Conservation (phyloP, 352 stramenopile genomes). For the Paralagenidium karlingii region DNA sequence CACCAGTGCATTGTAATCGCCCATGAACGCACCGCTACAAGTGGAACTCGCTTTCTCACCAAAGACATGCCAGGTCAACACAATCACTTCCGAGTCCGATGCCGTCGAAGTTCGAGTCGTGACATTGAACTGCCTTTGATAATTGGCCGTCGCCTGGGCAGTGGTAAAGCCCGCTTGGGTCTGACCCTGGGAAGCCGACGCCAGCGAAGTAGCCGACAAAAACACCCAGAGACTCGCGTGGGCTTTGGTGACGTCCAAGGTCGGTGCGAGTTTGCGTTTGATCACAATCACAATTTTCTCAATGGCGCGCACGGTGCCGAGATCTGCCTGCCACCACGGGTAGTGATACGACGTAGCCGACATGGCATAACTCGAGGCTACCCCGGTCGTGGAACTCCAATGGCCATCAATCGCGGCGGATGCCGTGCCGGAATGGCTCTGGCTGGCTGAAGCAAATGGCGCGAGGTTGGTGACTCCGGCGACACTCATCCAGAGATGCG, state of each 20-base stretch:
- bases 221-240: conserved; percentile 28
- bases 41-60: no score
- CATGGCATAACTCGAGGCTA: conserved; percentile 37
- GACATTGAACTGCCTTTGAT: conserved; percentile 19
- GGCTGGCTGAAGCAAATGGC: conserved; percentile 10
- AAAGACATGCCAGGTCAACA: conserved; percentile 43
- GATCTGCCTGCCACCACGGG: conserved; percentile 51
- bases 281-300: conserved; percentile 38
- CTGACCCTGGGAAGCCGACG: conserved; percentile 16
- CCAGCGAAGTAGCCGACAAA: conserved; percentile 20
- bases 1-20: conserved; percentile 17
- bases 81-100: conserved; percentile 22
- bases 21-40: conserved; percentile 16
- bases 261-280: conserved; percentile 21
- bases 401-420: conserved; percentile 33
- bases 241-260: conserved; percentile 16
- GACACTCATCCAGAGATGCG: conserved; percentile 24
- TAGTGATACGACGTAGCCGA: conserved; percentile 23
- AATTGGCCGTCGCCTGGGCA: conserved; percentile 11
- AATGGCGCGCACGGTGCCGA: conserved; percentile 14
- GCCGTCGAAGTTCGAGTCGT: conserved; percentile 24
- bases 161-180: conserved; percentile 17
- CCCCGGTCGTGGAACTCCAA: conserved; percentile 15
- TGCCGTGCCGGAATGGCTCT: conserved; percentile 34
- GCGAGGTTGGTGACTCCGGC: conserved; percentile 45